A percentile compares a stretch with the other conserved stretches of the same genome.
These are phyloP conservation scores for Alloteropsis semialata DNA, from an alignment of 176 grass and related monocot genomes.

Conservation along the genomic window DNA sequence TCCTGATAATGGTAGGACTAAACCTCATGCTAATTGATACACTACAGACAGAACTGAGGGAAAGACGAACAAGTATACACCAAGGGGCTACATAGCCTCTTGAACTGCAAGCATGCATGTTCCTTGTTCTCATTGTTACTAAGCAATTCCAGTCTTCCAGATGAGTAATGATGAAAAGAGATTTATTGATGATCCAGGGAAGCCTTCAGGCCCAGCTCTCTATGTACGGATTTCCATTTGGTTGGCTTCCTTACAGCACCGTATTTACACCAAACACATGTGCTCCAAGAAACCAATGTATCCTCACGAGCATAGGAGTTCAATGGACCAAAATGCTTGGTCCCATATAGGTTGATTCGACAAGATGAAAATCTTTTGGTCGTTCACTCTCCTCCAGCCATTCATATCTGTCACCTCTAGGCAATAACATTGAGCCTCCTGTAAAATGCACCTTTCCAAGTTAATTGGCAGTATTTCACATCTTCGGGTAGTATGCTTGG, in stretches of 20 bases:
- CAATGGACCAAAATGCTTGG: slow-evolving; percentile 38
- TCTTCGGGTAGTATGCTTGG: slow-evolving; percentile 1
- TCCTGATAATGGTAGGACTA: neutral
- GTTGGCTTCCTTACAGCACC: neutral
- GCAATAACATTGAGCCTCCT: slow-evolving; percentile 24
- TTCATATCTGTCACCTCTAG: slow-evolving; percentile 33
- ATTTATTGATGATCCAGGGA: neutral
- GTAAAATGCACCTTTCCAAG: neutral
- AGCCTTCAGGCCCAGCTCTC: neutral
- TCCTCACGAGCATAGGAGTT: neutral
- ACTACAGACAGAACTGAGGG: neutral
- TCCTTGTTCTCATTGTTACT: neutral
- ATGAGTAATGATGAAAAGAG: neutral
- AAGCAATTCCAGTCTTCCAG: neutral
- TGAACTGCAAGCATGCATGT: neutral
- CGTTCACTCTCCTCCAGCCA: slow-evolving; percentile 51
- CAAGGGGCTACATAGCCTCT: neutral
- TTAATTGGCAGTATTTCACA: neutral
- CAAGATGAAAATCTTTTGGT: slow-evolving; percentile 39
- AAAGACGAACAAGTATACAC: neutral
- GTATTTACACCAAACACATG: slow-evolving; percentile 13
- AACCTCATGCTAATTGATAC: neutral
- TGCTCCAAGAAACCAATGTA: neutral
- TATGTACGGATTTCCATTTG: neutral
- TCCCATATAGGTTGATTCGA: slow-evolving; percentile 47